A percentile compares a stretch with the other conserved stretches of the same genome.
Conservation (phyloP, 441 rosid genomes). For the Adansonia grandidieri region DNA sequence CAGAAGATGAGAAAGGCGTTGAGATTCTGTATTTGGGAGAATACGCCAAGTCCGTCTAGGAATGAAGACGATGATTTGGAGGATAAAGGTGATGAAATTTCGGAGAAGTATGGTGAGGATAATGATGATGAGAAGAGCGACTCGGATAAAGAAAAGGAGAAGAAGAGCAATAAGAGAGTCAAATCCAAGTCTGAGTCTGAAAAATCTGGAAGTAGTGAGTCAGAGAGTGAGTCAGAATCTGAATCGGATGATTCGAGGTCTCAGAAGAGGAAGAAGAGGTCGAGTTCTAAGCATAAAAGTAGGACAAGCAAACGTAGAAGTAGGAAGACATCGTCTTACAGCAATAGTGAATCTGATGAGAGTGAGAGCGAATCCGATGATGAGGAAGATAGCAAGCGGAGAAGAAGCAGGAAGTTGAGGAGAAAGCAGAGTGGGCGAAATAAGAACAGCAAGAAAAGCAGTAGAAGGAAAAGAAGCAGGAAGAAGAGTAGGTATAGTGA, state of each 20-base stretch:
- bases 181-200: constrained; percentile 8
- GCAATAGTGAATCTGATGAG: constrained; percentile 50
- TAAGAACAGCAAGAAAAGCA: constrained; percentile 41
- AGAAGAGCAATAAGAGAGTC: background rate
- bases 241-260: constrained; percentile 48
- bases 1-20: constrained; percentile 74
- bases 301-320: constrained; percentile 39
- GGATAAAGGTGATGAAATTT: constrained; percentile 46
- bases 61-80: constrained; percentile 49
- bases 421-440: constrained; percentile 41
- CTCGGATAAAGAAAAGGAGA: constrained; percentile 35
- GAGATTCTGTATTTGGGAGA: constrained; percentile 68
- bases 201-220: constrained; percentile 14
- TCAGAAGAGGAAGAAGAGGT: constrained; percentile 48
- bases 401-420: constrained; percentile 49
- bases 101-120: constrained; percentile 33
- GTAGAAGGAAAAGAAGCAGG: constrained; percentile 38
- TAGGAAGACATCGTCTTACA: constrained; percentile 35
- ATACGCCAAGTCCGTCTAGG: constrained; percentile 88
- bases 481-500: constrained; percentile 49
- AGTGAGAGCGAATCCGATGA: constrained; percentile 47
- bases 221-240: constrained; percentile 38
- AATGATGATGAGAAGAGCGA: constrained; percentile 38
- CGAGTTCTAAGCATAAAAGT: constrained; percentile 43
- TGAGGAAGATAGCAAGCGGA: constrained; percentile 51